Evolutionary conservation across 257 asterid genomes (phyloP).

Genomic region (Fraxinus americana): DNA sequence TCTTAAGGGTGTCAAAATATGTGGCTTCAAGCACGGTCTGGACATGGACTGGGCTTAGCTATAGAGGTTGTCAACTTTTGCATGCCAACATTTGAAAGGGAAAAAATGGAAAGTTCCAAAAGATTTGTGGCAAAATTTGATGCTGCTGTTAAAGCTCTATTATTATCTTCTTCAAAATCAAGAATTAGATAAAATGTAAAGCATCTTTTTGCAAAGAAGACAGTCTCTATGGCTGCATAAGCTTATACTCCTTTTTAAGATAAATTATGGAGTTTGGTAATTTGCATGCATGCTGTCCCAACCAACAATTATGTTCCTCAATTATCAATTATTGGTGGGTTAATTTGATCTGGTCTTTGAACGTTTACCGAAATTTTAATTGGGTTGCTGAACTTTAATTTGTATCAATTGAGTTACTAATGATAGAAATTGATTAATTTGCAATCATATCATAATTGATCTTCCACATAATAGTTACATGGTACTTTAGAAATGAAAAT

Average conservation of each 20-base stretch:
- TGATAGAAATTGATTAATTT: not conserved
- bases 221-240: not conserved
- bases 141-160: too few relatives aligned
- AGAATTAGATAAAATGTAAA: not conserved
- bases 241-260: not conserved
- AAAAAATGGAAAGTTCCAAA: too few relatives aligned
- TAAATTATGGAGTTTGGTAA: not conserved
- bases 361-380: not conserved
- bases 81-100: too few relatives aligned
- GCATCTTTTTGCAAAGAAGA: too few relatives aligned
- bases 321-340: not conserved
- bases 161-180: not conserved
- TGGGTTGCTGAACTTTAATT: not conserved
- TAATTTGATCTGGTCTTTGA: not conserved
- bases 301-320: not conserved
- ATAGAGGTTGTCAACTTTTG: too few relatives aligned
- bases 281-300: not conserved
- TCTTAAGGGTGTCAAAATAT: too few relatives aligned
- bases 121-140: too few relatives aligned
- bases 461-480: too few relatives aligned
- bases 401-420: not conserved
- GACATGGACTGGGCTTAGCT: too few relatives aligned
- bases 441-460: too few relatives aligned
- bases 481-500: too few relatives aligned
- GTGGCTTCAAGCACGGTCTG: too few relatives aligned